Conservation (phyloP, 495 filamentous ascomycete species). For the Daldinia grandis region DNA sequence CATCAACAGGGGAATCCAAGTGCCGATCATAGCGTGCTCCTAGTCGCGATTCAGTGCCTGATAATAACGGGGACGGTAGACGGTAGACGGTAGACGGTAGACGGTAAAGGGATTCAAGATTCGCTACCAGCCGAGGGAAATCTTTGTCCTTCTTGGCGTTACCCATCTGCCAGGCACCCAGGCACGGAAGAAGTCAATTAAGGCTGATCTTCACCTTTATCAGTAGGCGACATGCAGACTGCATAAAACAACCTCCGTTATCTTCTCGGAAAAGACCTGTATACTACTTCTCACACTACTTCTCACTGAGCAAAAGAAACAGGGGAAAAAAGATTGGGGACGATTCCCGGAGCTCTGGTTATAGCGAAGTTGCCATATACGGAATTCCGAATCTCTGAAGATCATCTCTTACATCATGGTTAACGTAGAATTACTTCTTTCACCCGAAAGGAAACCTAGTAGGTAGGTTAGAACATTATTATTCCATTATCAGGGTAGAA, state of each 20-base stretch:
- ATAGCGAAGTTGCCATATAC: conserved; percentile 26
- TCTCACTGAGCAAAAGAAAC: neutral
- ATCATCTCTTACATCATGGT: conserved; percentile 21
- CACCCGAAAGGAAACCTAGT: conserved; percentile 13
- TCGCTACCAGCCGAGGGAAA: conserved; percentile 37
- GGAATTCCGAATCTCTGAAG: conserved; percentile 32
- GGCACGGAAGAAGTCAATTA: conserved; percentile 38
- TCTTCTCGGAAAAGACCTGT: conserved; percentile 35
- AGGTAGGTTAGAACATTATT: neutral
- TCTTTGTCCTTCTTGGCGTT: conserved; percentile 21
- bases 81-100: conserved; percentile 15
- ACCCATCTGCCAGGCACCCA: conserved; percentile 39
- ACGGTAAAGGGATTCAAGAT: conserved; percentile 25
- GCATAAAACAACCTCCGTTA: conserved; percentile 34
- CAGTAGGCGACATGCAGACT: conserved; percentile 31
- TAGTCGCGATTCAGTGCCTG: conserved; percentile 22
- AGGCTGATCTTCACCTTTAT: conserved; percentile 43
- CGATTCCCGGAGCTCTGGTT: conserved; percentile 32
- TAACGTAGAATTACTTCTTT: conserved; percentile 4
- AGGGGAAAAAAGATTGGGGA: conserved; percentile 11
- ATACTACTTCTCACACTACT: no score
- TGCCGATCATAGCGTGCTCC: conserved; percentile 33
- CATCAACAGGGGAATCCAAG: conserved; percentile 40
- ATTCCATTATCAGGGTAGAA: conserved; percentile 9
- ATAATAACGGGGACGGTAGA: conserved; percentile 17